A percentile compares a stretch with the other conserved stretches of the same genome.
These are phyloP conservation scores for Corchorus capsularis DNA, from an alignment of 345 rosid species.

Conservation along the genomic window DNA sequence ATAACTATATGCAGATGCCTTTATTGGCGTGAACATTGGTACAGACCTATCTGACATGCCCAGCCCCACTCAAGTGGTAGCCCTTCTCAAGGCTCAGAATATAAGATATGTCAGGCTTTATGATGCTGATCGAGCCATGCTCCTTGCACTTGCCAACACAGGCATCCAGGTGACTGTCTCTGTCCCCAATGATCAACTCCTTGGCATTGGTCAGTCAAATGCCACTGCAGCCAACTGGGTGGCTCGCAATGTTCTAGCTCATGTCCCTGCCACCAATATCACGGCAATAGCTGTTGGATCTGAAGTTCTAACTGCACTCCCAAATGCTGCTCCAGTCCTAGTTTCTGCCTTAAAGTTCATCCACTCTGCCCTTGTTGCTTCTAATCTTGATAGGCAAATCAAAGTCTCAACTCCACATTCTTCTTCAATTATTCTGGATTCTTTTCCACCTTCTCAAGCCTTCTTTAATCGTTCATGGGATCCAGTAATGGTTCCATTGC, in stretches of 20 bases:
- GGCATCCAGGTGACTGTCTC: slow-evolving; percentile 84
- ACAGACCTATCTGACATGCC: slow-evolving; percentile 90
- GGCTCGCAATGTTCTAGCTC: slow-evolving; percentile 73
- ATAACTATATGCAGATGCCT: slow-evolving; percentile 53
- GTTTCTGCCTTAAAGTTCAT: slow-evolving; percentile 84
- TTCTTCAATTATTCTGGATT: slow-evolving; percentile 85
- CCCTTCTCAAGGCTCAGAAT: slow-evolving; percentile 87
- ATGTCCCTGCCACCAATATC: slow-evolving; percentile 93
- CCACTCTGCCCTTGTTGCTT: slow-evolving; percentile 84
- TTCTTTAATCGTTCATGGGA: slow-evolving; percentile 94
- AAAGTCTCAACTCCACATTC: slow-evolving; percentile 93
- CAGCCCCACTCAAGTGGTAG: slow-evolving; percentile 78
- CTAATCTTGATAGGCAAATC: slow-evolving; percentile 82
- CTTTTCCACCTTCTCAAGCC: slow-evolving; percentile 99
- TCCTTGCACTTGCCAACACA: slow-evolving; percentile 82
- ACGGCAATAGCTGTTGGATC: slow-evolving; percentile 89
- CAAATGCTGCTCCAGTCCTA: slow-evolving; percentile 80
- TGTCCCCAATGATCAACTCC: slow-evolving; percentile 92
- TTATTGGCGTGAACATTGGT: slow-evolving; percentile 88
- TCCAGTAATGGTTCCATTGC: slow-evolving; percentile 88
- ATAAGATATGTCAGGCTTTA: slow-evolving; percentile 78
- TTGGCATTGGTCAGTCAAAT: slow-evolving; percentile 97
- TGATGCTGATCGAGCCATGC: slow-evolving; percentile 85
- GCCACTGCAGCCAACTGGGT: slow-evolving; percentile 99
- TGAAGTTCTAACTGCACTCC: slow-evolving; percentile 69